Percentiles rank a stretch among this genome's conserved stretches.
Evolutionary conservation across 768 basidiomycete species (phyloP).

Genomic region (Brasilioporus rufonigricans): DNA sequence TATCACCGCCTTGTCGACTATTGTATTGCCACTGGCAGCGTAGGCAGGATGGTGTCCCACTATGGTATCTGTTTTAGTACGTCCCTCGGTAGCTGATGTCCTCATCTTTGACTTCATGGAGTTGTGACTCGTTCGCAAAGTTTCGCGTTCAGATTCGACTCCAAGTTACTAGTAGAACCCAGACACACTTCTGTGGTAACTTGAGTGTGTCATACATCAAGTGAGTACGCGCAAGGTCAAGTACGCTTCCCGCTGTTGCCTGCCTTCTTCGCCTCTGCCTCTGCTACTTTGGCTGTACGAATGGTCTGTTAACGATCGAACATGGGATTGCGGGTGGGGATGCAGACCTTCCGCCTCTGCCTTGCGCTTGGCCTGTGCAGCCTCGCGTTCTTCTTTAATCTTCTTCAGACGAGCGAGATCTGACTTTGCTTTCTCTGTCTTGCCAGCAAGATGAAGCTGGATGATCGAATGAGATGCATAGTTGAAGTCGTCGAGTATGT

Average conservation of each 20-base stretch:
- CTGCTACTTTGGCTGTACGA: conserved; percentile 58
- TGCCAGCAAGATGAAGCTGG: conserved; percentile 72
- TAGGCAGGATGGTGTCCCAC: too few relatives aligned
- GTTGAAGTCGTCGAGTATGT: neutral
- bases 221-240: conserved; percentile 35
- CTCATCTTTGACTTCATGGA: too few relatives aligned
- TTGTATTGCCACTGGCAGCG: too few relatives aligned
- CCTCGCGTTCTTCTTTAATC: conserved; percentile 86
- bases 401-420: conserved; percentile 84
- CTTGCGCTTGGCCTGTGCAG: conserved; percentile 81
- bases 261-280: conserved; percentile 57
- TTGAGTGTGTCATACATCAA: neutral
- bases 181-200: neutral
- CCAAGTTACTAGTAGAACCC: neutral
- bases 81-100: too few relatives aligned
- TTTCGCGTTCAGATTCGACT: neutral
- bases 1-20: too few relatives aligned
- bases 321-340: neutral
- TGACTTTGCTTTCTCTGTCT: conserved; percentile 87
- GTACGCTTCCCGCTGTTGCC: conserved; percentile 25
- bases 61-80: too few relatives aligned
- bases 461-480: neutral
- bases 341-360: conserved; percentile 81
- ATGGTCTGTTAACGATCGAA: neutral
- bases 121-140: neutral